Percentiles rank a stretch among this genome's conserved stretches.
These are phyloP conservation scores for Vaccinium myrtillus DNA, from an alignment of 148 eudicot species.

Conservation along the genomic window DNA sequence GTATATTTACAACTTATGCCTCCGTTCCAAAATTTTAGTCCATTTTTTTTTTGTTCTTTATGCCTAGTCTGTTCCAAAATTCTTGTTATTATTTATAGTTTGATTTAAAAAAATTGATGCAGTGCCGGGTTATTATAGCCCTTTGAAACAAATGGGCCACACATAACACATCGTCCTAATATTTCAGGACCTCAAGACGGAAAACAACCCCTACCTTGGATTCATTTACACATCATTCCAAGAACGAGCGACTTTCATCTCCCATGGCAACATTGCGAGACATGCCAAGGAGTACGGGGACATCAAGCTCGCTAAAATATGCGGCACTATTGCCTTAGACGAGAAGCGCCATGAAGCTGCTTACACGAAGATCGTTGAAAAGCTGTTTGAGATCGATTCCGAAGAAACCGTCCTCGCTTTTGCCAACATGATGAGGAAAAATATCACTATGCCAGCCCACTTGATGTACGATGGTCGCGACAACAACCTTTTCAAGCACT, in stretches of 20 bases:
- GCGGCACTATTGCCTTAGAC: constrained; percentile 25
- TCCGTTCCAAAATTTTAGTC: no score
- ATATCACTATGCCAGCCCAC: constrained; percentile 30
- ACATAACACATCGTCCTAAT: no score
- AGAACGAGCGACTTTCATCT: constrained; percentile 29
- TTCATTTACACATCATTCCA: constrained; percentile 30
- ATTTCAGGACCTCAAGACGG: constrained; percentile 17
- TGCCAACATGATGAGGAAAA: constrained; percentile 27
- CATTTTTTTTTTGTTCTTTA: no score
- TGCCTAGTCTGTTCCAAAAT: no score
- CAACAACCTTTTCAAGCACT: constrained; percentile 21
- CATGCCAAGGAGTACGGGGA: constrained; percentile 23
- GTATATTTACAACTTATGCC: no score
- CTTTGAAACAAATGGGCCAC: no score
- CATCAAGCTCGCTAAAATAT: constrained; percentile 22
- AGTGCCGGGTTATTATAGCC: no score
- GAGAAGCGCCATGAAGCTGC: constrained; percentile 29
- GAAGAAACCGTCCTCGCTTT: constrained; percentile 19
- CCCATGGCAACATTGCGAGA: constrained; percentile 26
- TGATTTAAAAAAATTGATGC: no score
- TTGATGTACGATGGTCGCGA: constrained; percentile 30
- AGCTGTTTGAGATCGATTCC: constrained; percentile 25
- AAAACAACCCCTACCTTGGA: constrained; percentile 25
- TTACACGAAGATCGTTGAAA: constrained; percentile 25
- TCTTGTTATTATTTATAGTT: no score